Conservation (phyloP, 805 yeast species). For the Ogataea parapolymorpha region DNA sequence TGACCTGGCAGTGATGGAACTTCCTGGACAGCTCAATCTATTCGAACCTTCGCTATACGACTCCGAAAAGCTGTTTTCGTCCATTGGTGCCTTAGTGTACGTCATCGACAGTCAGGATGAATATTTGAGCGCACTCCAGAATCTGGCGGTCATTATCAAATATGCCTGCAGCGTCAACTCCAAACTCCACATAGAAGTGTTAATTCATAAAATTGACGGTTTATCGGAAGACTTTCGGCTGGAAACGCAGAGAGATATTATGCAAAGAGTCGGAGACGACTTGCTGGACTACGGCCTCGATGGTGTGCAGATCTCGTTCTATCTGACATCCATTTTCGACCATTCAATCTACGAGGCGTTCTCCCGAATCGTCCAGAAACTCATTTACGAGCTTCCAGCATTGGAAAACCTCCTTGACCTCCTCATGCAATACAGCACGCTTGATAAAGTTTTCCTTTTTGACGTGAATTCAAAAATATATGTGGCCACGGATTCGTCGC, state of each 20-base stretch:
- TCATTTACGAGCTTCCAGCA: slow-evolving; percentile 83
- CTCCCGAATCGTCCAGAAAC: slow-evolving; percentile 85
- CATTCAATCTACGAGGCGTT: slow-evolving; percentile 96
- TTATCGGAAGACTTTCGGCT: slow-evolving; percentile 87
- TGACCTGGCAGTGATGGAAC: slow-evolving; percentile 85
- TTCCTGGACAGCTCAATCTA: slow-evolving; percentile 90
- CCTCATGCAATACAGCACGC: slow-evolving; percentile 80
- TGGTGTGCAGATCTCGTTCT: slow-evolving; percentile 87
- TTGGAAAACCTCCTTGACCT: slow-evolving; percentile 87
- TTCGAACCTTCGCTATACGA: slow-evolving; percentile 79
- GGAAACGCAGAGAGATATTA: slow-evolving; percentile 94
- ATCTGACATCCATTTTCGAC: slow-evolving; percentile 90
- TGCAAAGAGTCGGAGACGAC: slow-evolving; percentile 94
- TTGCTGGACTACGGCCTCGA: slow-evolving; percentile 84
- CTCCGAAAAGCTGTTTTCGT: slow-evolving; percentile 68
- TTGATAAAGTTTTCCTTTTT: slow-evolving; percentile 90
- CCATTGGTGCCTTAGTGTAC: slow-evolving; percentile 87
- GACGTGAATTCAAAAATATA: slow-evolving; percentile 91
- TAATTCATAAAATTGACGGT: slow-evolving; percentile 95
- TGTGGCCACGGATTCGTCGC: slow-evolving; percentile 93
- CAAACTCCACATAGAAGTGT: slow-evolving; percentile 80
- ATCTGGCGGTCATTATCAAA: slow-evolving; percentile 82
- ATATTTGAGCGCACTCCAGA: slow-evolving; percentile 85
- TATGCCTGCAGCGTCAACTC: slow-evolving; percentile 85
- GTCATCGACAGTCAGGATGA: slow-evolving; percentile 97